phyloP scores from a whole-genome alignment of 768 basidiomycete species.

The Gloeopeniophorella convolvens region DNA sequence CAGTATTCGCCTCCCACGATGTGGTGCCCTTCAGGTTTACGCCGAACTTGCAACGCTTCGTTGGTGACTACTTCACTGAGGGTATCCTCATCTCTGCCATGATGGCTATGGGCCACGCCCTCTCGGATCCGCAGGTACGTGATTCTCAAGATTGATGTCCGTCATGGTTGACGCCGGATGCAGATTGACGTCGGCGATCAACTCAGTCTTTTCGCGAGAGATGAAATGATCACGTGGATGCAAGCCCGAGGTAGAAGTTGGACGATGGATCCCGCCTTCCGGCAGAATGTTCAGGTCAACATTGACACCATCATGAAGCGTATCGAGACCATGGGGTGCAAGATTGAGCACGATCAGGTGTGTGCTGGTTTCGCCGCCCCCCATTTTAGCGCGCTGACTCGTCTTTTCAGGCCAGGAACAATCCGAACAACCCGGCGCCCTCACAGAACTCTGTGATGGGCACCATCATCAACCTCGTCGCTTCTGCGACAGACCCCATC shows the following conservation, averaged over 20 bases:
- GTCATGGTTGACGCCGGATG: too few species aligned
- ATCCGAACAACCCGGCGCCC: conserved; percentile 31
- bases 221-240: conserved; percentile 83
- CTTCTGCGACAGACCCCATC: conserved; percentile 78
- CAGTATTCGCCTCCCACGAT: conserved; percentile 70
- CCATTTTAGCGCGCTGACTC: neutral
- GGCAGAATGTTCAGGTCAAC: conserved; percentile 46
- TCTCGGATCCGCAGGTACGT: conserved; percentile 86
- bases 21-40: conserved; percentile 96
- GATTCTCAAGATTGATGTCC: too few species aligned
- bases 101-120: conserved; percentile 83
- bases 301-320: conserved; percentile 71
- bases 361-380: conserved; percentile 15
- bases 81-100: conserved; percentile 82
- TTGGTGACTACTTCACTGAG: conserved; percentile 85
- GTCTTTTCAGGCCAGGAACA: conserved; percentile 26
- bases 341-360: conserved; percentile 79
- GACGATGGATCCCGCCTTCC: conserved; percentile 53
- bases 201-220: conserved; percentile 84
- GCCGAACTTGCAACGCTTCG: conserved; percentile 90
- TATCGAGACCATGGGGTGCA: conserved; percentile 81
- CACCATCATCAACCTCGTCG: conserved; percentile 77
- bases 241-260: conserved; percentile 48
- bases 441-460: conserved; percentile 58
- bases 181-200: conserved; percentile 92